Evolutionary conservation across 768 basidiomycete species (phyloP).

Genomic region (Agaricus bisporus): DNA sequence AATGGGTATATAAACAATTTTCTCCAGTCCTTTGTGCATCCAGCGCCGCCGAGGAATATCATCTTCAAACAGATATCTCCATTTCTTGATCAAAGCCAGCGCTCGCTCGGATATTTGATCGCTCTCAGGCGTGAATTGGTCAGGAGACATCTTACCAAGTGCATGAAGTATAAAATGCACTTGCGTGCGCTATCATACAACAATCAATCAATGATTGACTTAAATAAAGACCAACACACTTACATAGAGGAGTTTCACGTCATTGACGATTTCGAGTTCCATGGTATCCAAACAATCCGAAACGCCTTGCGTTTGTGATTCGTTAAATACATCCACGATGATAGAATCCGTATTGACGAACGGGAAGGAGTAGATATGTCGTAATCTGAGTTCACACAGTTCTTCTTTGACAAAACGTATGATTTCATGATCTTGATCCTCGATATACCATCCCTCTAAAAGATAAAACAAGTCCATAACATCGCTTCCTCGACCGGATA

Average conservation of each 20-base stretch:
- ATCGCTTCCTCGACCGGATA: background rate
- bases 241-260: background rate
- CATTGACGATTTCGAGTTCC: background rate
- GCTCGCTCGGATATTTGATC: conserved; percentile 11
- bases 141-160: conserved; percentile 10
- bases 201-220: background rate
- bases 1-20: conserved; percentile 14
- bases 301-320: background rate
- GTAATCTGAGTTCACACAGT: background rate
- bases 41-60: conserved; percentile 14
- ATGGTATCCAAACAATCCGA: background rate
- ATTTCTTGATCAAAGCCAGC: conserved; percentile 13
- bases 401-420: background rate
- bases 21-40: conserved; percentile 12
- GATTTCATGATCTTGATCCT: background rate
- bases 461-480: background rate
- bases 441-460: background rate
- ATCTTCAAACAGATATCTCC: conserved; percentile 13
- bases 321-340: background rate
- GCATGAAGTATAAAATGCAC: conserved; percentile 1
- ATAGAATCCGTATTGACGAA: background rate
- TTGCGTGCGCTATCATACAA: background rate
- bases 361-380: background rate
- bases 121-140: conserved; percentile 7
- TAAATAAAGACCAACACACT: background rate